These are phyloP conservation scores for Desmodesmus armatus DNA, from an alignment of 139 green algal species.

Conservation along the genomic window DNA sequence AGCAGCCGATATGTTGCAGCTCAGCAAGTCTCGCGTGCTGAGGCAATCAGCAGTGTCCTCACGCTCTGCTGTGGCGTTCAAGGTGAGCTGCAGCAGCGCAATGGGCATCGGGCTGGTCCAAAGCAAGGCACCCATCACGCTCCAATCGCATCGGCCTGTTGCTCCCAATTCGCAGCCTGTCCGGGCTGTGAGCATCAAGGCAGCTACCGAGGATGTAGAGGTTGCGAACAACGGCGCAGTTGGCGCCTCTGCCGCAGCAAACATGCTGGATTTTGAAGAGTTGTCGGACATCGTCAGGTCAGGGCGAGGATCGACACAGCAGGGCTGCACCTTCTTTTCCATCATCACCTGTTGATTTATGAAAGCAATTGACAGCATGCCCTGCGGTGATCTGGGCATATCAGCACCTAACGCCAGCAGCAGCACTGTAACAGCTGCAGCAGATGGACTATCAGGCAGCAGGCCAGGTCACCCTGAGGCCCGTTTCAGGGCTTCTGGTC, in stretches of 20 bases:
- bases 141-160: not conserved
- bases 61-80: not conserved
- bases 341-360: too few species aligned
- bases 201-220: constrained; percentile 50
- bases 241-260: constrained; percentile 24
- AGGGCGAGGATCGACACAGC: too few species aligned
- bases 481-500: too few species aligned
- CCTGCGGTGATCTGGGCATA: too few species aligned
- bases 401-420: too few species aligned
- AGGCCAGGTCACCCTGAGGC: too few species aligned
- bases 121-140: not conserved
- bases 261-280: constrained; percentile 86
- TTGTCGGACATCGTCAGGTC: constrained; percentile 86
- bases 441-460: too few species aligned
- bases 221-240: constrained; percentile 23
- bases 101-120: not conserved
- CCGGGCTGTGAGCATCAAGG: constrained; percentile 8
- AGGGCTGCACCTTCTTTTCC: too few species aligned
- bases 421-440: too few species aligned
- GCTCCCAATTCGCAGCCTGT: constrained; percentile 12
- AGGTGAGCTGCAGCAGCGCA: not conserved
- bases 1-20: constrained; percentile 45
- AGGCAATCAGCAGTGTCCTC: constrained; percentile 1
- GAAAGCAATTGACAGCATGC: too few species aligned
- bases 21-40: constrained; percentile 28